These are phyloP conservation scores for Huiozyma sinensis DNA, from an alignment of 805 yeast genomes.

Conservation along the genomic window DNA sequence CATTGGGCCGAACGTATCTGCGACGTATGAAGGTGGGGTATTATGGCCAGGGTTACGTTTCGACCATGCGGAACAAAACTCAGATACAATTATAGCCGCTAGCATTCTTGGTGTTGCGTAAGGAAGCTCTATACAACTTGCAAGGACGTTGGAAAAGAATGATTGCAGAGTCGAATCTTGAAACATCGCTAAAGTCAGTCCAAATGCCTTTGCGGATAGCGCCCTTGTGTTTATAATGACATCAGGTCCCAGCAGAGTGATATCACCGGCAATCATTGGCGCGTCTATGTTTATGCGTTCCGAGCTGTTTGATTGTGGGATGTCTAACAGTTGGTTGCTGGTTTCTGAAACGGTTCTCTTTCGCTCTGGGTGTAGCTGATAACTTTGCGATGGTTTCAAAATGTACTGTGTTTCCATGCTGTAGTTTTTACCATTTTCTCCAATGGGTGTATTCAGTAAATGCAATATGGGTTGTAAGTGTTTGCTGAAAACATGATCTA, in stretches of 20 bases:
- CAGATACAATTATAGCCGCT: slow-evolving; percentile 58
- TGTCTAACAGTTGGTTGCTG: slow-evolving; percentile 21
- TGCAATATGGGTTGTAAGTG: slow-evolving; percentile 54
- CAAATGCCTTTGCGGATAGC: slow-evolving; percentile 66
- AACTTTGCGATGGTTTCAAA: slow-evolving; percentile 55
- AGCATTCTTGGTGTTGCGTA: slow-evolving; percentile 77
- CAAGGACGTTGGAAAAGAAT: slow-evolving; percentile 30
- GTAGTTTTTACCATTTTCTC: slow-evolving; percentile 80
- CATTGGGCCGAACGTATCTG: slow-evolving; percentile 24
- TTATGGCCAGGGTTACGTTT: slow-evolving; percentile 6
- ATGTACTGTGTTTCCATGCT: slow-evolving; percentile 68
- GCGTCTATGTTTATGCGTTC: slow-evolving; percentile 80
- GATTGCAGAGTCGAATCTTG: slow-evolving; percentile 31
- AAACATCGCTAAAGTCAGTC: slow-evolving; percentile 47
- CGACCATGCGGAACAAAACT: slow-evolving; percentile 37
- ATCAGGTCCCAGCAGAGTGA: slow-evolving; percentile 70
- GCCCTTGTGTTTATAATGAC: slow-evolving; percentile 65
- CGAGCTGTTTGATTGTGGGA: slow-evolving; percentile 42
- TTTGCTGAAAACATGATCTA: slow-evolving; percentile 43
- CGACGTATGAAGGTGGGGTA: slow-evolving; percentile 22
- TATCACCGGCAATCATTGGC: slow-evolving; percentile 86
- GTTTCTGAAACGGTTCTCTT: slow-evolving; percentile 25
- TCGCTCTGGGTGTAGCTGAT: slow-evolving; percentile 24
- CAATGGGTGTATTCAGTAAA: slow-evolving; percentile 85
- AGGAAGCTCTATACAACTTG: slow-evolving; percentile 40